Base-by-base conservation (phyloP, 2,329 filamentous ascomycete genomes). In the Talaromyces pinophilus region DNA sequence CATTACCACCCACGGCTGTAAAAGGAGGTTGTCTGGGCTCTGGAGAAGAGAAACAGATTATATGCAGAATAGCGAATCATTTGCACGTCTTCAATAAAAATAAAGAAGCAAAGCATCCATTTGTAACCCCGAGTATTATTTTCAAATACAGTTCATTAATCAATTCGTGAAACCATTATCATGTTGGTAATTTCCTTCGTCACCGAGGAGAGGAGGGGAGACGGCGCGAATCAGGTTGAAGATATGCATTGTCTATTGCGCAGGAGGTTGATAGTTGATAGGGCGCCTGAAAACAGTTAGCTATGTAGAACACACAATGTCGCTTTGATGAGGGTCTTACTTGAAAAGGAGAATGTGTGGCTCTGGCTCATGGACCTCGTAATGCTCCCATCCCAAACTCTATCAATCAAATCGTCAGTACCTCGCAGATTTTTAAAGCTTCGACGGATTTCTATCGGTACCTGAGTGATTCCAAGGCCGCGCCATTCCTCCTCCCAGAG, bases 401-500 rank as follows among this genome's bases (percentile, higher is more conserved):
- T 98, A 77, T 60, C 33, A 28, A 77, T 60, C 33, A 28, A 46
- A 65, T 50, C 17, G 38, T 65, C 6, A 68, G 57, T 35, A 59
- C 28, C 25, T 28, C 22, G 28, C 38, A 46, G 13, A 38, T 40
- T 5, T 2, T 3, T 4, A 13, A 42, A 60, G 22, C 22, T 33
- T 17, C 4, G 38, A 60, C n/a, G 17, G 50, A 30, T 52, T 25
- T 5, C 17, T 33, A 46, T 61, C 84, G 59, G 59, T 82, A 96
- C 93, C 89, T 97, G 94, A 71, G 95, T 99, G 77, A 99, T 99
- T 61, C 95, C 95, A 75, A 99, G 86, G 42, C 91, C 93, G 80
- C 95, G 89, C 95, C 95, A 99, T 82, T 99, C 95, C 71, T 98
- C 94, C 80, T 99, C 95, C 93, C 94, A 97, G 68, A 99, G 82